Evolutionary conservation across 129 eudicot genomes (phyloP).

Genomic region (Arctium lappa): DNA sequence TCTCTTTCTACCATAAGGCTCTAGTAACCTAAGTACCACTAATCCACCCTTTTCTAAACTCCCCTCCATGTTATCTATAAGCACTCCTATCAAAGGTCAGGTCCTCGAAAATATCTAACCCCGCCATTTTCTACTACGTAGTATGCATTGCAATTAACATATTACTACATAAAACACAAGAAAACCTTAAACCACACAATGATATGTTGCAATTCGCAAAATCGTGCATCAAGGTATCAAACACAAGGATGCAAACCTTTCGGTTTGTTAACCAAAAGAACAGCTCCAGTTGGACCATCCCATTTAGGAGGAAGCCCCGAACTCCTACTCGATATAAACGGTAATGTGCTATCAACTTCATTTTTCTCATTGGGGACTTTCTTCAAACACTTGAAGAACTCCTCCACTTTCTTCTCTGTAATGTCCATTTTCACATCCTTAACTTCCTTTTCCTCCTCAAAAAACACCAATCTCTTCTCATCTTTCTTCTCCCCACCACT

Average conservation of each 20-base stretch:
- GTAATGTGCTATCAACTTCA: conserved; percentile 38
- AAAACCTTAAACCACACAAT: background rate
- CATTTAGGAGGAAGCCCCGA: conserved; percentile 86
- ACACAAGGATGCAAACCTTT: conserved; percentile 49
- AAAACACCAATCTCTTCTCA: conserved; percentile 56
- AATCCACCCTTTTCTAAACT: too few species aligned
- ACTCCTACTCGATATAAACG: conserved; percentile 72
- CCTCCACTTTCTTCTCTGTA: conserved; percentile 93
- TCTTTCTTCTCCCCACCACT: conserved; percentile 19
- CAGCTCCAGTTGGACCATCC: conserved; percentile 79
- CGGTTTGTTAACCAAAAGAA: conserved; percentile 88
- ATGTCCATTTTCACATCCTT: conserved; percentile 43
- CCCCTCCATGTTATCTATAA: too few species aligned
- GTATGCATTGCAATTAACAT: background rate
- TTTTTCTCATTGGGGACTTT: conserved; percentile 61
- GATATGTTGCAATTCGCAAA: background rate
- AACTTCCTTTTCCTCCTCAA: conserved; percentile 40
- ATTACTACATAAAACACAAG: background rate
- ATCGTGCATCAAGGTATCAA: background rate
- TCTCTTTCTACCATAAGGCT: too few species aligned
- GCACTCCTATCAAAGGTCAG: background rate
- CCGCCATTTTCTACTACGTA: background rate
- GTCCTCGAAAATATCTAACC: background rate
- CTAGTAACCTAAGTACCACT: too few species aligned
- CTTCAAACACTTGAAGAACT: conserved; percentile 93